A percentile compares a stretch with the other conserved stretches of the same genome.
phyloP scores from a whole-genome alignment of 768 basidiomycete species.

The Termitomyces sp. region DNA sequence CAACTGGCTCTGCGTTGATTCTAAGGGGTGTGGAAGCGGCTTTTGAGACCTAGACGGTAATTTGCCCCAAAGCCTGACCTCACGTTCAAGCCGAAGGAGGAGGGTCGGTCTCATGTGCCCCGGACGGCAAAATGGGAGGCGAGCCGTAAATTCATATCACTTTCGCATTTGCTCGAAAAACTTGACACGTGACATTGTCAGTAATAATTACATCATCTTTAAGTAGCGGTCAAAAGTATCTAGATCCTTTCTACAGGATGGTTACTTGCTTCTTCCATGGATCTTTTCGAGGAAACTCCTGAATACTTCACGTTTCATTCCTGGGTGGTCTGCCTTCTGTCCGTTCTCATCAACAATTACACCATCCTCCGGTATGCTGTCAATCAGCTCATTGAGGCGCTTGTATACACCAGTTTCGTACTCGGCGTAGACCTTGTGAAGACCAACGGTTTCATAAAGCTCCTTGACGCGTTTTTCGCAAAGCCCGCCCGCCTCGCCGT shows the following conservation, averaged over 20 bases:
- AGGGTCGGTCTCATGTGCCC: neutral
- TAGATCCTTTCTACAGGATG: neutral
- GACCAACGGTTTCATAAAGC: slow-evolving; percentile 67
- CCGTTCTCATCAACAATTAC: slow-evolving; percentile 28
- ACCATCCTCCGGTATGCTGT: slow-evolving; percentile 60
- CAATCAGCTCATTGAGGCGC: slow-evolving; percentile 67
- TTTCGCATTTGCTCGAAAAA: neutral
- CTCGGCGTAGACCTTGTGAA: slow-evolving; percentile 62
- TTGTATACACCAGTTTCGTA: slow-evolving; percentile 81
- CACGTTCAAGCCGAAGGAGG: neutral
- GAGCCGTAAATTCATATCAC: neutral
- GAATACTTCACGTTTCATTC: slow-evolving; percentile 70
- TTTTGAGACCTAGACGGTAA: neutral
- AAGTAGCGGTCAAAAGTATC: too few species aligned
- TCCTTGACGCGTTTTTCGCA: slow-evolving; percentile 40
- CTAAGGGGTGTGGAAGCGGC: too few species aligned
- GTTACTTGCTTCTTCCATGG: slow-evolving; percentile 56
- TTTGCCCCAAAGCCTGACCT: neutral
- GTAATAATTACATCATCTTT: too few species aligned
- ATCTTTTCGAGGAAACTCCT: slow-evolving; percentile 88
- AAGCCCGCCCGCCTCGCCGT: slow-evolving; percentile 48
- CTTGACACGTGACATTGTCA: neutral
- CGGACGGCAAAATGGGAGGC: neutral
- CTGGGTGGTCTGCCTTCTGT: slow-evolving; percentile 18
- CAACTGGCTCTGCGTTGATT: too few species aligned